Percentiles rank a stretch among this genome's conserved stretches.
Evolutionary conservation across 1,284 basidiomycete genomes (phyloP).

Genomic region (Pseudozyma flocculosa): DNA sequence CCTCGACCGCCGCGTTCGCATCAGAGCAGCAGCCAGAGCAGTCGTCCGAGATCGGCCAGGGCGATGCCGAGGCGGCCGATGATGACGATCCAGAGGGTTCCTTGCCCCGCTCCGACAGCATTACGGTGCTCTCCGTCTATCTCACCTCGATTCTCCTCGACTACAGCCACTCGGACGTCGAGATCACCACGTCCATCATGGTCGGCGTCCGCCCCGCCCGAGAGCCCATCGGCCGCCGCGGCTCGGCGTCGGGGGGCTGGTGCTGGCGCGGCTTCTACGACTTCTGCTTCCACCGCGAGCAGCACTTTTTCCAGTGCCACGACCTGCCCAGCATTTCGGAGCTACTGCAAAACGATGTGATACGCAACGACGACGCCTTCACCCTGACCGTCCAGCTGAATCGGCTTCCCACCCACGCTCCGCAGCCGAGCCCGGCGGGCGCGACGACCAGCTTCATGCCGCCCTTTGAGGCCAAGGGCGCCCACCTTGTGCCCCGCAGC

Average conservation of each 20-base stretch:
- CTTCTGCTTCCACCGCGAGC: slow-evolving; percentile 36
- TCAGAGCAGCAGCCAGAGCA: no score
- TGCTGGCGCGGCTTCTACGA: slow-evolving; percentile 36
- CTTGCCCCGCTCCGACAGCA: slow-evolving; percentile 1
- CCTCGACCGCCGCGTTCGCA: no score
- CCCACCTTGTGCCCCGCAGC: slow-evolving; percentile 36
- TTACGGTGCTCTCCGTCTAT: slow-evolving; percentile 45
- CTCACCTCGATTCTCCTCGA: slow-evolving; percentile 40
- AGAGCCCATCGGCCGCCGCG: slow-evolving; percentile 8
- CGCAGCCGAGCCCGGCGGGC: neutral
- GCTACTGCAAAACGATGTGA: slow-evolving; percentile 25
- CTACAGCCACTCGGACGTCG: slow-evolving; percentile 29
- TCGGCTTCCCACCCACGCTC: slow-evolving; percentile 29
- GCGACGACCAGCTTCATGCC: slow-evolving; percentile 4
- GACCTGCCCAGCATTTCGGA: slow-evolving; percentile 37
- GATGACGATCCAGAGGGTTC: no score
- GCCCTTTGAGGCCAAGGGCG: slow-evolving; percentile 39
- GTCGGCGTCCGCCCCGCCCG: slow-evolving; percentile 32
- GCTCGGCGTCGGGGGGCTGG: slow-evolving; percentile 19
- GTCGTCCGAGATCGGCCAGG: no score
- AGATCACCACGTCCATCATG: slow-evolving; percentile 44
- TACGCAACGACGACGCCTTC: slow-evolving; percentile 34
- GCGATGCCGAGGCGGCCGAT: slow-evolving; percentile 2
- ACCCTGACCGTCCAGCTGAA: slow-evolving; percentile 48
- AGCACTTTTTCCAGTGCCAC: slow-evolving; percentile 45